These are phyloP conservation scores for Thelephora terrestris DNA, from an alignment of 1,284 basidiomycete genomes.

Conservation along the genomic window DNA sequence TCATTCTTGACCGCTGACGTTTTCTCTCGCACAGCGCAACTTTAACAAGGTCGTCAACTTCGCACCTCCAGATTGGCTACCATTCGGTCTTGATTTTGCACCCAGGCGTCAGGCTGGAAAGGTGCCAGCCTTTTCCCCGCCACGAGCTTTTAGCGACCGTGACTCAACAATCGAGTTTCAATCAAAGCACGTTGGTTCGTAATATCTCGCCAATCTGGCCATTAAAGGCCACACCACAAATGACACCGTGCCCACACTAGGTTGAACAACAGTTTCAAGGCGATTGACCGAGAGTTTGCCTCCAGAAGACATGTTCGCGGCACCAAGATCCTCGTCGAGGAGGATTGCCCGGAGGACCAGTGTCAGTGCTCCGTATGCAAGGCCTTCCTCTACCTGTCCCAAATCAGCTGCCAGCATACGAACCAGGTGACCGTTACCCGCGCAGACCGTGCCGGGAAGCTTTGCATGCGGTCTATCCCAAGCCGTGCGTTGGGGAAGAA, in stretches of 20 bases:
- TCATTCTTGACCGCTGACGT: constrained; percentile 5
- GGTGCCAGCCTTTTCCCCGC: constrained; percentile 94
- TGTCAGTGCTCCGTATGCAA: constrained; percentile 95
- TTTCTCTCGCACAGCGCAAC: constrained; percentile 56
- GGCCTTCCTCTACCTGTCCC: constrained; percentile 91
- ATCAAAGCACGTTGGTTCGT: constrained; percentile 88
- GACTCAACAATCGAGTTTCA: constrained; percentile 84
- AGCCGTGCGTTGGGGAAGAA: constrained; percentile 68
- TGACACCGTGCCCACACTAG: constrained; percentile 29
- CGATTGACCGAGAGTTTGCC: constrained; percentile 78
- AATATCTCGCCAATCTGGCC: constrained; percentile 5
- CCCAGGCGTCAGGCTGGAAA: constrained; percentile 85
- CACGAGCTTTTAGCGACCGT: constrained; percentile 95
- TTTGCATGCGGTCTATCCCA: constrained; percentile 60
- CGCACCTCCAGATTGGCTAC: constrained; percentile 92
- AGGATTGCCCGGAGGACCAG: constrained; percentile 84
- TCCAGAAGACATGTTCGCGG: constrained; percentile 54
- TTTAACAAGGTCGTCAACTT: constrained; percentile 99
- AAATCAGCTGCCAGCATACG: constrained; percentile 76
- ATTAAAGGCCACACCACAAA: constrained; percentile 9
- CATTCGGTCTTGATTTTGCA: constrained; percentile 80
- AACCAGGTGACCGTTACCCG: constrained; percentile 76
- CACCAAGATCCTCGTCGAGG: constrained; percentile 60
- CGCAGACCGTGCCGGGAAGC: constrained; percentile 70
- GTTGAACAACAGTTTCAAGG: constrained; percentile 73